Evolutionary conservation across 129 eudicot species (phyloP), one percentile per base, ranked within the genome.

Genomic region (Solidago caesia): DNA sequence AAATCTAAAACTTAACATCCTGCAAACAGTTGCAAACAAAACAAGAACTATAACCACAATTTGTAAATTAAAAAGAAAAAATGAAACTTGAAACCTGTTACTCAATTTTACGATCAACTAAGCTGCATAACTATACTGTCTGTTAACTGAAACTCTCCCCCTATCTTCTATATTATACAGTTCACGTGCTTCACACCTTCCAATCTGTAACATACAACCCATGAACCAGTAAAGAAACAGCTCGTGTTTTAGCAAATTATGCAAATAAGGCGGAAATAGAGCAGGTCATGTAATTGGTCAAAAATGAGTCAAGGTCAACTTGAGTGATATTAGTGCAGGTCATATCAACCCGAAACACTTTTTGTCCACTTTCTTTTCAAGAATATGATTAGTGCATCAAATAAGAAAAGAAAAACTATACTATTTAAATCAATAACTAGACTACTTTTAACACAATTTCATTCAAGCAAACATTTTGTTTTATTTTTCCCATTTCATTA

Each of bases 91-190:
- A 75, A 75, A 41, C 68, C 26, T 59, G 14, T 44, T 15, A 33
- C 8, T 13, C 1, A 10, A 39, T 68, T 55, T 27, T 56, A 76
- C 26, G 57, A 65, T 65, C 64, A 68, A 68, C 70, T 69, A 70
- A 64, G 65, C 67, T 75, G 79, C 65, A 75, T 75, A 75, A 52
- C 46, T 75, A 65, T 75, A 75, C n/a, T 26, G 42, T 65, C 62
- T 65, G 65, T 75, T 75, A 44, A 51, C 79, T 64, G 42, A 25
- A 75, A 75, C 79, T 75, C 29, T 44, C 73, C 45, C 46, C 59
- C 70, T 75, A 64, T 75, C 26, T 64, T 52, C 53, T 56, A 53
- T 66, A 65, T 75, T 48, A 41, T 52, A 75, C 72, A 75, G 5
- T 44, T 53, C 73, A 75, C 53, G 65, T 67, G 12, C 39, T 75